phyloP scores from a whole-genome alignment of 2,329 filamentous ascomycete genomes.

The Sporothrix pallida region DNA sequence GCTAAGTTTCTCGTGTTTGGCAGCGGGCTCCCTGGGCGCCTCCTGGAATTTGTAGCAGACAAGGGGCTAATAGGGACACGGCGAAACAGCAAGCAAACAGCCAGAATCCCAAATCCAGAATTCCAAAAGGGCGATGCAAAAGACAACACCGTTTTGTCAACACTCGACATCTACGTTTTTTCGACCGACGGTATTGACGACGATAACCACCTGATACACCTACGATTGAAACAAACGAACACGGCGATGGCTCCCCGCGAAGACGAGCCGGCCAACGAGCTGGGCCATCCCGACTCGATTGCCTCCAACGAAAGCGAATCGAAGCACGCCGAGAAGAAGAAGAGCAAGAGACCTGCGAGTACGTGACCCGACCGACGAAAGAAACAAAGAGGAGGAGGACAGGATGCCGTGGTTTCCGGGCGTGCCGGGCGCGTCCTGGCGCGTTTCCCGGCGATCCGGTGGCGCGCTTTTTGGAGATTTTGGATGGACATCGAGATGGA shows the following conservation, averaged over 20 bases:
- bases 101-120: neutral
- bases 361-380: constrained; percentile 42
- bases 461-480: neutral
- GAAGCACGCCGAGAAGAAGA: constrained; percentile 73
- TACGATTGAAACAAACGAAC: no score
- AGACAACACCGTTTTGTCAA: neutral
- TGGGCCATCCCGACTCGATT: constrained; percentile 59
- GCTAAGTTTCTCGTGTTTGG: constrained; percentile 29
- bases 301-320: constrained; percentile 58
- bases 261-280: constrained; percentile 42
- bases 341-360: constrained; percentile 93
- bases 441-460: constrained; percentile 28
- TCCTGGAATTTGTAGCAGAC: constrained; percentile 25
- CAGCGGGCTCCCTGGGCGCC: neutral
- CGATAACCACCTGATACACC: neutral
- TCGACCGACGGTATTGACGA: neutral
- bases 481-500: constrained; percentile 11
- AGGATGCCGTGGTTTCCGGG: neutral
- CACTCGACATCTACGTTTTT: neutral
- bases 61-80: neutral
- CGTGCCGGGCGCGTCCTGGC: neutral
- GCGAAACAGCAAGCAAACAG: constrained; percentile 13
- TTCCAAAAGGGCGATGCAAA: constrained; percentile 9
- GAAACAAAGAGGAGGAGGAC: neutral
- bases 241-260: constrained; percentile 38